Conservation (phyloP, 805 yeast genomes). For the Wickerhamiella australiensis region DNA sequence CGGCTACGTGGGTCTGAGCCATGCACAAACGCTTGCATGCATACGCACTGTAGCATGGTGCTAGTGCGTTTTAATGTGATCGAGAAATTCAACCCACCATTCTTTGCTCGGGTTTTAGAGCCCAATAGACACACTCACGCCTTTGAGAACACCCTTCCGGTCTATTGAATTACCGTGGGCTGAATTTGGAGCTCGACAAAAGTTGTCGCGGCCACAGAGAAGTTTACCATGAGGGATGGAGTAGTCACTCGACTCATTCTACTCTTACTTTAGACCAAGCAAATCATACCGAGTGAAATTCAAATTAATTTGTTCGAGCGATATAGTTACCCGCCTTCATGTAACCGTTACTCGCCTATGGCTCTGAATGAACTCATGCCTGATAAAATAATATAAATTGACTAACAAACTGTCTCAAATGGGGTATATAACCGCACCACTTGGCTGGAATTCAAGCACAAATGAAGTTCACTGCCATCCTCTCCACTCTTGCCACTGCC, state of each 20-base stretch:
- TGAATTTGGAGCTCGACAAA: too few species aligned
- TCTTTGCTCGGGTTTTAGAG: too few species aligned
- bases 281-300: too few species aligned
- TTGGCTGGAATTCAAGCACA: neutral
- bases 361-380: neutral
- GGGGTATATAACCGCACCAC: neutral
- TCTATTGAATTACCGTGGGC: too few species aligned
- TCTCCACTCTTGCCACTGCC: constrained; percentile 4
- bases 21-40: neutral
- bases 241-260: too few species aligned
- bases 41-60: neutral
- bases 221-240: too few species aligned
- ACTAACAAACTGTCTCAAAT: neutral
- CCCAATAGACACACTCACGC: too few species aligned
- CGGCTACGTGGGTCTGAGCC: neutral
- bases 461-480: constrained; percentile 8
- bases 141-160: too few species aligned
- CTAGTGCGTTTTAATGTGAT: neutral
- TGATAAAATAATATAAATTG: neutral
- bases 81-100: neutral
- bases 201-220: too few species aligned
- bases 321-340: too few species aligned
- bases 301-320: too few species aligned
- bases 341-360: neutral
- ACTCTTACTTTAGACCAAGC: too few species aligned